phyloP scores from a whole-genome alignment of 495 filamentous ascomycete species.

The Penicillium alfredii region DNA sequence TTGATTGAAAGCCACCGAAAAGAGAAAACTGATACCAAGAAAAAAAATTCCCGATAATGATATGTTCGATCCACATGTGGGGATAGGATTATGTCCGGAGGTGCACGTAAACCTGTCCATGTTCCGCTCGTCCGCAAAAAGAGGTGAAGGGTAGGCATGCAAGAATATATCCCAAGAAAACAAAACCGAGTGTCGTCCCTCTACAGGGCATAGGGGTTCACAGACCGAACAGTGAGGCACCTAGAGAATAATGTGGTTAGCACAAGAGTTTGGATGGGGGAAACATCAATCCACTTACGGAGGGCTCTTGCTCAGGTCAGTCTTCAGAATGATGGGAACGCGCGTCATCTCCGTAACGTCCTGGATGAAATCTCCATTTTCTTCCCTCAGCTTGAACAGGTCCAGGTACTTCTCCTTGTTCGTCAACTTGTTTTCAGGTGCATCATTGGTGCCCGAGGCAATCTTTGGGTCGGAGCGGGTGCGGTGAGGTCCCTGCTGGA shows the following conservation, averaged over 20 bases:
- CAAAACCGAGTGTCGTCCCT: conserved; percentile 9
- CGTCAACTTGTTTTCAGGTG: conserved; percentile 68
- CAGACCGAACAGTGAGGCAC: conserved; percentile 92
- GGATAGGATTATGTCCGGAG: too few relatives aligned
- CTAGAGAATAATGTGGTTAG: conserved; percentile 47
- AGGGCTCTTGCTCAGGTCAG: conserved; percentile 95
- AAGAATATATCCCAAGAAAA: conserved; percentile 26
- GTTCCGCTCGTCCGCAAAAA: too few relatives aligned
- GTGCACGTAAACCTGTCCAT: too few relatives aligned
- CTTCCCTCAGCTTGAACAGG: conserved; percentile 83
- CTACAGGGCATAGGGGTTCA: conserved; percentile 93
- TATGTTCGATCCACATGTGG: too few relatives aligned
- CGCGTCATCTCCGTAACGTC: conserved; percentile 97
- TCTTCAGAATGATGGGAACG: conserved; percentile 95
- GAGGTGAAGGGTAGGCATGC: conserved; percentile 26
- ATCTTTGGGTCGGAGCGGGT: conserved; percentile 91
- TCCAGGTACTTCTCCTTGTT: conserved; percentile 96
- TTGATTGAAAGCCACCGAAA: too few relatives aligned
- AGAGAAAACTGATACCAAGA: too few relatives aligned
- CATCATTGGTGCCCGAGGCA: conserved; percentile 60
- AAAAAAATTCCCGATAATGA: too few relatives aligned
- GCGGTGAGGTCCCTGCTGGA: conserved; percentile 70
- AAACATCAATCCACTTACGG: conserved; percentile 61
- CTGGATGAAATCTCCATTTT: conserved; percentile 93
- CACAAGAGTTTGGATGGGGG: conserved; percentile 1